These are phyloP conservation scores for Solidago caesia DNA, from an alignment of 129 eudicot species.

Conservation along the genomic window DNA sequence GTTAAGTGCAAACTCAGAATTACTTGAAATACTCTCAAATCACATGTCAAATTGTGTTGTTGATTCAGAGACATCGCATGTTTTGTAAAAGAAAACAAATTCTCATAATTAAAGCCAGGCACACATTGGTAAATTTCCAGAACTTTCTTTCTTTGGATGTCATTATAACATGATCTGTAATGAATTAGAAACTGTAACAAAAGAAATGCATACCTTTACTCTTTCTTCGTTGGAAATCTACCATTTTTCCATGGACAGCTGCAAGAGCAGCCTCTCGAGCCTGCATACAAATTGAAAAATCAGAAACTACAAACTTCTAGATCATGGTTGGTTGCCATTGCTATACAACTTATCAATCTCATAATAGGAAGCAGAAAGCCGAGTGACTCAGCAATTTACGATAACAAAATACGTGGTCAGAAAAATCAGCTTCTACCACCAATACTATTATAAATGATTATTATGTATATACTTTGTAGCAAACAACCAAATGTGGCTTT, in stretches of 20 bases:
- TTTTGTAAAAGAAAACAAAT: slow-evolving; percentile 12
- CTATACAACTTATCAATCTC: slow-evolving; percentile 6
- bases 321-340: neutral
- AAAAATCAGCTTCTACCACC: neutral
- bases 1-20: neutral
- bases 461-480: neutral
- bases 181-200: neutral
- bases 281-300: slow-evolving; percentile 42
- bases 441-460: neutral
- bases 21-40: slow-evolving; percentile 3
- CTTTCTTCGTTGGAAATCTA: slow-evolving; percentile 89
- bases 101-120: neutral
- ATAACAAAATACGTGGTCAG: neutral
- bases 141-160: slow-evolving; percentile 3
- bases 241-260: slow-evolving; percentile 77
- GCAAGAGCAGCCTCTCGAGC: slow-evolving; percentile 77
- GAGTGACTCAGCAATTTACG: neutral
- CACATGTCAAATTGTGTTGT: slow-evolving; percentile 6
- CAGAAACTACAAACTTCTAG: slow-evolving; percentile 16
- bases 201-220: slow-evolving; percentile 62
- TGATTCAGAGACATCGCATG: neutral
- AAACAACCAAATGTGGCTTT: neutral
- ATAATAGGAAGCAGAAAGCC: neutral
- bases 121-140: neutral
- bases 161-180: neutral